A percentile compares a stretch with the other conserved stretches of the same genome.
These are phyloP conservation scores for Wickerhamomyces bovis DNA, from an alignment of 805 yeast genomes.

Conservation along the genomic window DNA sequence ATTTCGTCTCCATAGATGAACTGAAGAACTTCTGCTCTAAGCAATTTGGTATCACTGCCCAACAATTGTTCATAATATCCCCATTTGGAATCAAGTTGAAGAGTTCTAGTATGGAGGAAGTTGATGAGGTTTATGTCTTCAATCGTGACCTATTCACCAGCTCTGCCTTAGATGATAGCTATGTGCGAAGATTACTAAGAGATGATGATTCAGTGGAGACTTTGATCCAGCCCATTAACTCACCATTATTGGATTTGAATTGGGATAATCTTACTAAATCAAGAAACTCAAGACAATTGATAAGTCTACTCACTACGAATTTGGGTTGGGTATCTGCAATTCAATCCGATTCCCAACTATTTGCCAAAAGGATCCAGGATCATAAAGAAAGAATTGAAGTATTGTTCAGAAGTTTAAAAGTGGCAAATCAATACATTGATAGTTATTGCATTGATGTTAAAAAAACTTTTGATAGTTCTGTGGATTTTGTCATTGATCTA, in stretches of 20 bases:
- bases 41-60: slow-evolving; percentile 35
- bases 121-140: slow-evolving; percentile 52
- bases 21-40: slow-evolving; percentile 35
- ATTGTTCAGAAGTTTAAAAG: slow-evolving; percentile 40
- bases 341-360: slow-evolving; percentile 32
- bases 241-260: slow-evolving; percentile 30
- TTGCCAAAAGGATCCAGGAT: slow-evolving; percentile 26
- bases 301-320: slow-evolving; percentile 35
- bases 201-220: slow-evolving; percentile 9
- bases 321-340: slow-evolving; percentile 48
- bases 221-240: slow-evolving; percentile 29
- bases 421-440: slow-evolving; percentile 44
- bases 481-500: slow-evolving; percentile 33
- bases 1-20: slow-evolving; percentile 36
- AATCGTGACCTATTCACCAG: slow-evolving; percentile 51
- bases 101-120: slow-evolving; percentile 35
- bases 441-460: slow-evolving; percentile 45
- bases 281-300: slow-evolving; percentile 18
- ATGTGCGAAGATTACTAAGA: slow-evolving; percentile 13
- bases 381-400: slow-evolving; percentile 31
- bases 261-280: slow-evolving; percentile 11
- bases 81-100: slow-evolving; percentile 61
- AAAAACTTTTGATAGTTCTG: slow-evolving; percentile 34
- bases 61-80: slow-evolving; percentile 46
- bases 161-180: slow-evolving; percentile 4